Conservation (phyloP, 768 basidiomycete genomes). For the Porphyrellus cyaneotinctus region DNA sequence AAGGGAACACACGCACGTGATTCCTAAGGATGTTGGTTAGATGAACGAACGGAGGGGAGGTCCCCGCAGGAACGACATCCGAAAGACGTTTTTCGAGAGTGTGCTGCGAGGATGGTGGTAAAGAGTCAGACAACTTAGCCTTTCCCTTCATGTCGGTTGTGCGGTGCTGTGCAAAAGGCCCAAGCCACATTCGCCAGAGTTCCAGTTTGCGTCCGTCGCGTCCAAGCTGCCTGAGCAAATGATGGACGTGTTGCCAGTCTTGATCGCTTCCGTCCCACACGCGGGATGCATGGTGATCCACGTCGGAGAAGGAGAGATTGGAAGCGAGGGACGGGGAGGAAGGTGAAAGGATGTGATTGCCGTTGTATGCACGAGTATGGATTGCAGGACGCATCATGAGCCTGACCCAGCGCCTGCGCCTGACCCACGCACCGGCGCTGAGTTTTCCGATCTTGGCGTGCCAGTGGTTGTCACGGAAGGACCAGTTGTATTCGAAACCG, state of each 20-base stretch:
- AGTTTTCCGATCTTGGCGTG: slow-evolving; percentile 54
- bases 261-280: slow-evolving; percentile 55
- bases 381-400: slow-evolving; percentile 72
- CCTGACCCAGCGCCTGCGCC: slow-evolving; percentile 77
- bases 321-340: slow-evolving; percentile 19
- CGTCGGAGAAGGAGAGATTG: slow-evolving; percentile 9
- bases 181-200: slow-evolving; percentile 71
- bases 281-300: slow-evolving; percentile 29
- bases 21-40: slow-evolving; percentile 49
- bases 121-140: slow-evolving; percentile 41
- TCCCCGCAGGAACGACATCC: slow-evolving; percentile 7
- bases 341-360: neutral
- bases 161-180: slow-evolving; percentile 27
- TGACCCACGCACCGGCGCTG: slow-evolving; percentile 68
- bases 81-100: slow-evolving; percentile 8
- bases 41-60: slow-evolving; percentile 35
- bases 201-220: slow-evolving; percentile 75
- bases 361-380: slow-evolving; percentile 2
- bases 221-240: slow-evolving; percentile 48
- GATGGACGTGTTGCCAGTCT: slow-evolving; percentile 59
- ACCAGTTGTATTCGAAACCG: slow-evolving; percentile 85
- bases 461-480: slow-evolving; percentile 67
- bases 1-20: slow-evolving; percentile 48
- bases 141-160: slow-evolving; percentile 30
- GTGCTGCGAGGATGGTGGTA: slow-evolving; percentile 3